Evolutionary conservation across 495 filamentous ascomycete genomes (phyloP).

Genomic region (Talaromyces ruber): DNA sequence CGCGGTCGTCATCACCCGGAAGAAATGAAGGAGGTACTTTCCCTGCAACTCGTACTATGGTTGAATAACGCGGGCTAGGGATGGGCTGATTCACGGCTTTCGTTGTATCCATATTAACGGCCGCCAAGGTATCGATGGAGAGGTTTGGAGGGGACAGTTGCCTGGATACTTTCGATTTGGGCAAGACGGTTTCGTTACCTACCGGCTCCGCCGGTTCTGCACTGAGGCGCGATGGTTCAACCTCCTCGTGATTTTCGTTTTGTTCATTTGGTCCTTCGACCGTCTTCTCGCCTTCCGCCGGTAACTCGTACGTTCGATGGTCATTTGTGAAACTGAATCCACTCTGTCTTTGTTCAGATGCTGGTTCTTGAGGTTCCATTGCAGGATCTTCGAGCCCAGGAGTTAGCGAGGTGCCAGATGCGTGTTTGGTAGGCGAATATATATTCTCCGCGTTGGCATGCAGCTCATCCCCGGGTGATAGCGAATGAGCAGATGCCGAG

Average conservation of each 20-base stretch:
- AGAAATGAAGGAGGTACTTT: conserved; percentile 27
- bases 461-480: conserved; percentile 9
- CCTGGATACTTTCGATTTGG: not conserved
- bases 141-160: not conserved
- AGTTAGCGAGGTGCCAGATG: not conserved
- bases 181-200: not conserved
- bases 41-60: conserved; percentile 35
- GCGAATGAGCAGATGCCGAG: conserved; percentile 18
- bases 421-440: not conserved
- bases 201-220: not conserved
- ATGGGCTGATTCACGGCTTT: conserved; percentile 11
- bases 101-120: not conserved
- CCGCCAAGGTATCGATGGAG: not conserved
- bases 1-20: conserved; percentile 39
- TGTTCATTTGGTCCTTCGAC: not conserved
- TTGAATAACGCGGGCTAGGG: conserved; percentile 20
- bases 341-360: not conserved
- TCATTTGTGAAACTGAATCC: not conserved
- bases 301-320: not conserved
- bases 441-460: not conserved
- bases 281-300: not conserved
- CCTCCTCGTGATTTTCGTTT: not conserved
- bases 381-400: not conserved
- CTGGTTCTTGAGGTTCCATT: not conserved
- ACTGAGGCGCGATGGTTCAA: not conserved